Evolutionary conservation across 2,329 filamentous ascomycete species (phyloP).

Genomic region (Aspergillus clavatus): DNA sequence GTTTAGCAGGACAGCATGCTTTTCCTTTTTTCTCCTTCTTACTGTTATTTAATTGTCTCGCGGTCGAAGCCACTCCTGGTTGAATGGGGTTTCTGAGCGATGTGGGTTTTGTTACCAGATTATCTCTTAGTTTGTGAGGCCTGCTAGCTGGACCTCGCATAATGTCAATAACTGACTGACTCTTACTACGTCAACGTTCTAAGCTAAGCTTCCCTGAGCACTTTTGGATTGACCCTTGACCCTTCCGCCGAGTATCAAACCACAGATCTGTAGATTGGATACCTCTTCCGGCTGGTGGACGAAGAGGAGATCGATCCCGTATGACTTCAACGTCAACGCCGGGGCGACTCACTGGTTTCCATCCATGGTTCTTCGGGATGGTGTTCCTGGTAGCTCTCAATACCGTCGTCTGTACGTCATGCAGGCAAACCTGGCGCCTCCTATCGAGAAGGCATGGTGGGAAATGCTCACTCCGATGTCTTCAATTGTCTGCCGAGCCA

Average conservation of each 20-base stretch:
- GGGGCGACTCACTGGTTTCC: background rate
- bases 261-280: too few relatives aligned
- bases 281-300: too few relatives aligned
- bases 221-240: too few relatives aligned
- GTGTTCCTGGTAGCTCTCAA: constrained; percentile 17
- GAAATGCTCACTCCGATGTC: background rate
- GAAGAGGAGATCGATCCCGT: background rate
- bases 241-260: too few relatives aligned
- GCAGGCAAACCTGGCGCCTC: background rate
- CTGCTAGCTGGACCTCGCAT: background rate
- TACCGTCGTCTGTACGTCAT: constrained; percentile 16
- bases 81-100: constrained; percentile 2
- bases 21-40: constrained; percentile 1
- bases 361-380: constrained; percentile 11
- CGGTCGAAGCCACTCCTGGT: constrained; percentile 4
- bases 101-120: background rate
- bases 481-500: too few relatives aligned
- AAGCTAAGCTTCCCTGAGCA: too few relatives aligned
- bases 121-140: background rate
- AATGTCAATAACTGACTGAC: background rate
- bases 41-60: constrained; percentile 8
- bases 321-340: background rate
- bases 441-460: too few relatives aligned
- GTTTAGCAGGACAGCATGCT: constrained; percentile 2
- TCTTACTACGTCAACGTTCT: too few relatives aligned